Base-by-base conservation (phyloP, 2,329 filamentous ascomycete species). In the Dactylella cylindrospora region DNA sequence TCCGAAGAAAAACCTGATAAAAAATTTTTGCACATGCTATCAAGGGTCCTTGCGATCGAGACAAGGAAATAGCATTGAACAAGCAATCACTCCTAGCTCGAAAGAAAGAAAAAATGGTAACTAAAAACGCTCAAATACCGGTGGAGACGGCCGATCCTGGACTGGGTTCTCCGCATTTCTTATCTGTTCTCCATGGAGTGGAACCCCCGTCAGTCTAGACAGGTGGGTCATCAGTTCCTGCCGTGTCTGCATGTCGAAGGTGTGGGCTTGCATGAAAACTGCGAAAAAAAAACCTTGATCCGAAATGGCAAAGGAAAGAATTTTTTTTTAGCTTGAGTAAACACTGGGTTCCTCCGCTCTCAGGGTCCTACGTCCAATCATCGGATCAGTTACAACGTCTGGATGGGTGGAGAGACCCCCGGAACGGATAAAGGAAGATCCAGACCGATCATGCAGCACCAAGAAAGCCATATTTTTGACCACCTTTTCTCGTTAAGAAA, bases 391-490 rank as follows among this genome's bases (percentile, higher is more conserved):
- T 19, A 32, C 31, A 33, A 10, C 22, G 23, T 49, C 31, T 13
- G 39, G 43, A 17, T 9, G 45, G 15, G 57, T 54, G 57, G 57
- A 31, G 36, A 36, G 40, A 26, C 49, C 49, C 57, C 49, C 26
- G 49, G 49, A 49, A 62, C 57, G 57, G 57, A 62, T 62, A 62
- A 62, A 54, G 57, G 57, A 62, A 62, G 57, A 62, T 62, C 57
- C 57, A 62, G 57, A 54, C 57, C 57, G 57, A 62, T 54, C 40
- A 45, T 47, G 44, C 50, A 54, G 41, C n/a, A 49, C 57, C 57
- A 62, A 62, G 49, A 9, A 19, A 40, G 36, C 36, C 36, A 23
- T 23, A n/a, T 40, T 40, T 23, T n/a, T n/a, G n/a, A n/a, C n/a
- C n/a, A n/a, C n/a, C n/a, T n/a, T n/a, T n/a, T n/a, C n/a, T n/a